Conservation (phyloP, 495 filamentous ascomycete species). For the Trichoderma gamsii region DNA sequence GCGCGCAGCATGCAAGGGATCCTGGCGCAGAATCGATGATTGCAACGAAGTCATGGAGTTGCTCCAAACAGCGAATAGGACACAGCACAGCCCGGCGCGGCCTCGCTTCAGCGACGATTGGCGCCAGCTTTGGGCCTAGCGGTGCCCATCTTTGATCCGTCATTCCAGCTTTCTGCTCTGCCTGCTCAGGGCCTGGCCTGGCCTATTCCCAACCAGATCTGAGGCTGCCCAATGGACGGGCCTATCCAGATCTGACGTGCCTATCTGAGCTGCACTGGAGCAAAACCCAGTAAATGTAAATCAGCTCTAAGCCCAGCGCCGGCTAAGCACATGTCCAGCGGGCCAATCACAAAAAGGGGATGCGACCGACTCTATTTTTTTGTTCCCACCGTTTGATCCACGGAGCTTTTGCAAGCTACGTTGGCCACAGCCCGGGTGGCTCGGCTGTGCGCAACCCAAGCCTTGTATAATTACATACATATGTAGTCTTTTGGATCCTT, state of each 20-base stretch:
- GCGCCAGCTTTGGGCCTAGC: too few relatives aligned
- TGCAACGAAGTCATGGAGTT: too few relatives aligned
- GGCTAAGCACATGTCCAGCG: background rate
- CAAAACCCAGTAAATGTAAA: too few relatives aligned
- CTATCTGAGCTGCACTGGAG: too few relatives aligned
- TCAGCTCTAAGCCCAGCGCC: background rate
- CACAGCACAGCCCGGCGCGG: too few relatives aligned
- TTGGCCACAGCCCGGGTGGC: constrained; percentile 6
- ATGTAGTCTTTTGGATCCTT: background rate
- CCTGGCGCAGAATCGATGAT: too few relatives aligned
- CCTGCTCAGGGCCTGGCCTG: too few relatives aligned
- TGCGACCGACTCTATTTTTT: background rate
- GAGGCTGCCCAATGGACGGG: background rate
- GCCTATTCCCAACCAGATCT: background rate
- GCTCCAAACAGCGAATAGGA: too few relatives aligned
- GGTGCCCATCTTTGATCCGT: too few relatives aligned
- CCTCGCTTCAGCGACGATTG: too few relatives aligned
- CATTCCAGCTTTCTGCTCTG: too few relatives aligned
- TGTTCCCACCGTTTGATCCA: background rate
- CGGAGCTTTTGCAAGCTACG: background rate
- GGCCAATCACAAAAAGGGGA: background rate
- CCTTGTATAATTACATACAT: background rate
- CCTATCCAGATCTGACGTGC: background rate
- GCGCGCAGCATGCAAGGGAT: too few relatives aligned
- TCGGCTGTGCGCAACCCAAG: background rate